Conservation (phyloP, 192 early-diverging fungal species). For the Coemansia sp. region DNA sequence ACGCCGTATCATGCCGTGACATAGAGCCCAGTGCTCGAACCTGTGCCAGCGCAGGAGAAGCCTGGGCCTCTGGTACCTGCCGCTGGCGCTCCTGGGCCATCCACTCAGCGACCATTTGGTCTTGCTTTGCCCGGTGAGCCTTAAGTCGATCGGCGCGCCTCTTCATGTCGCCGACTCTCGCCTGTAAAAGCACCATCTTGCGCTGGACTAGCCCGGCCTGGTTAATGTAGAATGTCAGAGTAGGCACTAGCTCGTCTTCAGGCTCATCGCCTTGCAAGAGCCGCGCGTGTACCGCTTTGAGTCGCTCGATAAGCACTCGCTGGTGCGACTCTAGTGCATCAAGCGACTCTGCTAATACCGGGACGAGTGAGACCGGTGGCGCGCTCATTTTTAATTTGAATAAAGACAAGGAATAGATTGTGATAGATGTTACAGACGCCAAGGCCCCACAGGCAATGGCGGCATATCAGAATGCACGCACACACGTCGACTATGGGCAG, state of each 20-base stretch:
- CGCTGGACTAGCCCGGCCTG: slow-evolving; percentile 37
- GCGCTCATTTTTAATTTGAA: slow-evolving; percentile 15
- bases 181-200: slow-evolving; percentile 40
- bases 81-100: slow-evolving; percentile 24
- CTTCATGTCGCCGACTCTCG: slow-evolving; percentile 30
- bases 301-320: slow-evolving; percentile 11
- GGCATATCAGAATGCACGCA: background rate
- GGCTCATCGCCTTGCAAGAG: slow-evolving; percentile 12
- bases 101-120: slow-evolving; percentile 31
- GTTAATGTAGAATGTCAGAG: slow-evolving; percentile 37
- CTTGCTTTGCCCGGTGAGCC: slow-evolving; percentile 32
- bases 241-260: slow-evolving; percentile 24
- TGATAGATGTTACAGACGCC: background rate
- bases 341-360: slow-evolving; percentile 25
- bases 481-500: background rate
- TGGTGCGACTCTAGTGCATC: slow-evolving; percentile 33
- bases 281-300: slow-evolving; percentile 15
- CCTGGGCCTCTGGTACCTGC: slow-evolving; percentile 16
- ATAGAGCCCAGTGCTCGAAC: background rate
- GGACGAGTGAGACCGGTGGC: slow-evolving; percentile 12
- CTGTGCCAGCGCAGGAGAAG: slow-evolving; percentile 8
- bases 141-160: slow-evolving; percentile 35
- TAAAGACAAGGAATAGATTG: background rate
- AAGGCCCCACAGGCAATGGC: background rate
- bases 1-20: background rate